Conservation (phyloP, 106 monocot genomes). For the Platanthera zijinensis region DNA sequence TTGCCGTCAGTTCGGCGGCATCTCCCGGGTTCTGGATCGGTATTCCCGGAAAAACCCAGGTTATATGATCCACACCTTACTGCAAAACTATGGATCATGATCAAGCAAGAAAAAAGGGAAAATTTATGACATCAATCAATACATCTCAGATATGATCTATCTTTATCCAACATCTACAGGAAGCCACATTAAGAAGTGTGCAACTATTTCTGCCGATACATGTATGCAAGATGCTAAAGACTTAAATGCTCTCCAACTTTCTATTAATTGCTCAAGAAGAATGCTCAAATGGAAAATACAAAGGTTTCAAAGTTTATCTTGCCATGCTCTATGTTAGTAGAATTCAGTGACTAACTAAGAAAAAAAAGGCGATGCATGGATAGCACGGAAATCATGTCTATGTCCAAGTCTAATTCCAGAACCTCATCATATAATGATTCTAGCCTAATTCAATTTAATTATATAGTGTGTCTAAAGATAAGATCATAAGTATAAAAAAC, state of each 20-base stretch:
- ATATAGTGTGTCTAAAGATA: no score
- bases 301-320: not conserved
- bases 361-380: no score
- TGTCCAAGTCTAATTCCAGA: no score
- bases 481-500: no score
- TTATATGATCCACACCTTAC: slow-evolving; percentile 40
- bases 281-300: no score
- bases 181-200: not conserved
- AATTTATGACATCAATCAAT: not conserved
- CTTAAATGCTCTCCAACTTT: not conserved
- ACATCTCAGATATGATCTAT: not conserved
- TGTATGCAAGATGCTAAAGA: not conserved
- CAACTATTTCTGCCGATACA: not conserved
- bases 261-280: not conserved
- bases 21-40: slow-evolving; percentile 86
- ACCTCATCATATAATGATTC: no score
- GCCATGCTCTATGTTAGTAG: not conserved
- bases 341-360: not conserved
- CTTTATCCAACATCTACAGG: not conserved
- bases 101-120: not conserved
- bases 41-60: slow-evolving; percentile 60
- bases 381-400: no score
- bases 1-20: slow-evolving; percentile 95
- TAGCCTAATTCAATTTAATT: no score
- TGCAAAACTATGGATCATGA: slow-evolving; percentile 10